These are phyloP conservation scores for Boletus rufocinnamomeus DNA, from an alignment of 768 basidiomycete genomes.

Conservation along the genomic window DNA sequence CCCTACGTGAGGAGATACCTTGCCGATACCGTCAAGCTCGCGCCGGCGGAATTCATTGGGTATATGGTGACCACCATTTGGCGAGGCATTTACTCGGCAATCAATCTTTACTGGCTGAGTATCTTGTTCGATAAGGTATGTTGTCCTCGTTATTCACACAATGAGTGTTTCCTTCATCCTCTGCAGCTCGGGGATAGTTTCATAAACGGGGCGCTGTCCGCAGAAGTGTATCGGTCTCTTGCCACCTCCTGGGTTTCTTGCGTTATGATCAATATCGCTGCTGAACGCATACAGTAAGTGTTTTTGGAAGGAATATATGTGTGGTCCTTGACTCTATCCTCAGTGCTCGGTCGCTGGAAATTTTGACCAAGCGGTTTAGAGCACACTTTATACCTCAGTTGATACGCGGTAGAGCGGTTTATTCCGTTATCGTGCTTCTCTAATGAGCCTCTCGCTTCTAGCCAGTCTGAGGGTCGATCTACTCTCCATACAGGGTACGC, in stretches of 20 bases:
- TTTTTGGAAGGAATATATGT: neutral
- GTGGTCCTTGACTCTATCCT: neutral
- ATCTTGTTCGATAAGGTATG: conserved; percentile 32
- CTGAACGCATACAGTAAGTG: conserved; percentile 26
- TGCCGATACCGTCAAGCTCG: conserved; percentile 23
- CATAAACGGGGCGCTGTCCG: neutral
- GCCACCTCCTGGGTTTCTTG: conserved; percentile 33
- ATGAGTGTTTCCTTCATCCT: neutral
- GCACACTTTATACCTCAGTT: conserved; percentile 42
- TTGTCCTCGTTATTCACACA: neutral
- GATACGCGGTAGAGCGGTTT: conserved; percentile 33
- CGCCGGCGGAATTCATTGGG: conserved; percentile 17
- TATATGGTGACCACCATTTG: conserved; percentile 35
- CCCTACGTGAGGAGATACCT: conserved; percentile 12
- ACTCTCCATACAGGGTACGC: conserved; percentile 23
- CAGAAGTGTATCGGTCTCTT: conserved; percentile 19
- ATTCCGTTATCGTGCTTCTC: neutral
- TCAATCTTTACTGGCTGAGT: conserved; percentile 39
- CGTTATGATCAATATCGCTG: conserved; percentile 24
- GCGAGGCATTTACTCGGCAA: conserved; percentile 34
- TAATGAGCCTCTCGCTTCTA: conserved; percentile 13
- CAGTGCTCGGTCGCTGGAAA: conserved; percentile 24
- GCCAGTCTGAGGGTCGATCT: conserved; percentile 30
- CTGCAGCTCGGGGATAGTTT: conserved; percentile 18
- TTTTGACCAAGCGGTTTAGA: conserved; percentile 36